Percentiles rank a stretch among this genome's conserved stretches.
Evolutionary conservation across 768 basidiomycete species (phyloP).

Genomic region (Neoboletus subvelutipes): DNA sequence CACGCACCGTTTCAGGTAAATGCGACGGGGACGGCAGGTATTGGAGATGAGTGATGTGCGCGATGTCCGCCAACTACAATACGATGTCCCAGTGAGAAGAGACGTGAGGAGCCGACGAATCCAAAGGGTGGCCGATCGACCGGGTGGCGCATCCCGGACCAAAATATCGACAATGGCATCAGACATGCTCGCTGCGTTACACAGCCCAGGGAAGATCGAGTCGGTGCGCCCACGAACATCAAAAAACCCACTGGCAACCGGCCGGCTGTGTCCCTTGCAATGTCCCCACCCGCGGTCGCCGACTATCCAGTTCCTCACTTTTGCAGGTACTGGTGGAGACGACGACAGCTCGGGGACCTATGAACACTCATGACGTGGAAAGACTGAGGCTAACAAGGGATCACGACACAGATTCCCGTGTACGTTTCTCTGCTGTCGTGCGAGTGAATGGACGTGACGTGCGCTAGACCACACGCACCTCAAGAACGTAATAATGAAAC

Average conservation of each 20-base stretch:
- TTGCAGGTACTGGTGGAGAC: background rate
- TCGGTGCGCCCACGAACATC: background rate
- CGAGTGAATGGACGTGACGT: background rate
- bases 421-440: no score
- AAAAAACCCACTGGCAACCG: background rate
- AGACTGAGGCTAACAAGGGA: background rate
- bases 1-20: background rate
- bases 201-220: background rate
- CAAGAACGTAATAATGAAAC: background rate
- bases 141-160: background rate
- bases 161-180: no score
- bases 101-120: background rate
- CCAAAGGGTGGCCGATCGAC: background rate
- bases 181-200: background rate
- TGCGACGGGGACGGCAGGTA: background rate
- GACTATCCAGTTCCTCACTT: background rate
- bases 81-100: background rate
- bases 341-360: background rate
- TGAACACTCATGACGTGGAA: background rate
- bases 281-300: background rate
- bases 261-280: background rate
- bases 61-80: no score
- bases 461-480: background rate
- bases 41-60: background rate
- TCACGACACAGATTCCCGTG: background rate